Evolutionary conservation across 768 basidiomycete genomes (phyloP), one percentile per base, ranked within the genome.

Genomic region (Calocybe cyanea): DNA sequence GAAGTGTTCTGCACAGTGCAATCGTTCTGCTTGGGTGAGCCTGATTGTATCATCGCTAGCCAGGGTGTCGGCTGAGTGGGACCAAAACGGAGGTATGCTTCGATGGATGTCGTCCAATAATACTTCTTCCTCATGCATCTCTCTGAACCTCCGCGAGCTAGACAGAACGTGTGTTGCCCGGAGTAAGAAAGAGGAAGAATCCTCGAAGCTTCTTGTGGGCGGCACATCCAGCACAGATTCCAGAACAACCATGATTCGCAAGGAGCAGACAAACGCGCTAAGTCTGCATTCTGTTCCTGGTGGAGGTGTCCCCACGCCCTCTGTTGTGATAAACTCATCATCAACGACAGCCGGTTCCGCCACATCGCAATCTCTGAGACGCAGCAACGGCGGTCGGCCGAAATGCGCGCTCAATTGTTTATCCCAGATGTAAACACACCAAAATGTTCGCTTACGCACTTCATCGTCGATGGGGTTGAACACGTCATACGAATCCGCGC

Each of bases 401-500:
- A 95, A 94, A 63, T 91, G 86, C 47, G 88, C 86, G 9, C 81
- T 73, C 6, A 92, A 80, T 58, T 94, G 92, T 66, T 96, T 95
- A 66, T 96, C 93, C 93, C 93, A 95, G 40, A 90, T 77, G 66
- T 95, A 96, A 20, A 94, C 90, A 48, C 90, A 90, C 92, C 92
- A 96, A 64, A 96, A 96, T 0, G 93, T 95, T 55, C 92, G 83
- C 65, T 94, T 95, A 47, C 93, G 79, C 21, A 92, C 82, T 62
- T 95, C 91, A 49, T 88, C 86, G 62, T 94, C 92, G 52, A 94
- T 85, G 7, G 87, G 78, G 64, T 92, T 85, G 62, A 96, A 95
- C 41, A 89, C 74, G 59, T 89, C 85, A 58, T 90, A 90, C 11
- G 81, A 83, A 52, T 92, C 90, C 0, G 87, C 84, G 32, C 83